phyloP scores from a whole-genome alignment of 805 yeast genomes.

The Yarrowia sp. region DNA sequence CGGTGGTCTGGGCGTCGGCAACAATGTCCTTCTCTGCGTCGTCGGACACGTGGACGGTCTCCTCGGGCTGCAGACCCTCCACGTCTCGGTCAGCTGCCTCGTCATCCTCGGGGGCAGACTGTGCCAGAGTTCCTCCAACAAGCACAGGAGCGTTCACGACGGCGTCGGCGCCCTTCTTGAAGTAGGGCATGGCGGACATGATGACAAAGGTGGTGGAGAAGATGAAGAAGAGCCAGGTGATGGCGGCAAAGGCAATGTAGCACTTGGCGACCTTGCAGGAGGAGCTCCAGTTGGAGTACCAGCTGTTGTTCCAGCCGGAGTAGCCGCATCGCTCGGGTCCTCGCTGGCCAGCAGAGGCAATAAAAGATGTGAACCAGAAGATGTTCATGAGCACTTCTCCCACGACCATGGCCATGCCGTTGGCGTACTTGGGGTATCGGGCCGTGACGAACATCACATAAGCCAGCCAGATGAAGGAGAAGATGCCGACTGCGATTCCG shows the following conservation, averaged over 20 bases:
- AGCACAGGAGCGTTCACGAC: neutral
- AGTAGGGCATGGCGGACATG: neutral
- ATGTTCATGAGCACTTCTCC: conserved; percentile 4
- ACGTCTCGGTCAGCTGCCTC: neutral
- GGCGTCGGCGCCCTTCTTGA: neutral
- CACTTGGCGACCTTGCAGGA: conserved; percentile 22
- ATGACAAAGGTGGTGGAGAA: conserved; percentile 14
- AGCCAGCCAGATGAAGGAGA: neutral
- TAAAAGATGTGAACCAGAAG: conserved; percentile 22
- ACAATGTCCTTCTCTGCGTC: neutral
- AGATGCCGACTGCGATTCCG: neutral
- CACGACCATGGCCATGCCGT: conserved; percentile 5
- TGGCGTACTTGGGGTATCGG: conserved; percentile 20
- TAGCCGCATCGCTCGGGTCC: conserved; percentile 4
- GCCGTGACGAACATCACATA: neutral
- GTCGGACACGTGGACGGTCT: conserved; percentile 12
- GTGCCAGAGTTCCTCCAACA: conserved; percentile 2
- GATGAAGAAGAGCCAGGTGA: conserved; percentile 24
- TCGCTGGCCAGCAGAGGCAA: conserved; percentile 21
- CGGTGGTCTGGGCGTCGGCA: neutral
- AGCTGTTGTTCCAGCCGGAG: neutral
- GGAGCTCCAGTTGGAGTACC: neutral
- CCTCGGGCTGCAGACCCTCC: conserved; percentile 1
- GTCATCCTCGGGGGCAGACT: neutral
- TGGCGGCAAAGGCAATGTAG: conserved; percentile 24